phyloP scores from a whole-genome alignment of 2,329 filamentous ascomycete species.

The Colletotrichum orbiculare region DNA sequence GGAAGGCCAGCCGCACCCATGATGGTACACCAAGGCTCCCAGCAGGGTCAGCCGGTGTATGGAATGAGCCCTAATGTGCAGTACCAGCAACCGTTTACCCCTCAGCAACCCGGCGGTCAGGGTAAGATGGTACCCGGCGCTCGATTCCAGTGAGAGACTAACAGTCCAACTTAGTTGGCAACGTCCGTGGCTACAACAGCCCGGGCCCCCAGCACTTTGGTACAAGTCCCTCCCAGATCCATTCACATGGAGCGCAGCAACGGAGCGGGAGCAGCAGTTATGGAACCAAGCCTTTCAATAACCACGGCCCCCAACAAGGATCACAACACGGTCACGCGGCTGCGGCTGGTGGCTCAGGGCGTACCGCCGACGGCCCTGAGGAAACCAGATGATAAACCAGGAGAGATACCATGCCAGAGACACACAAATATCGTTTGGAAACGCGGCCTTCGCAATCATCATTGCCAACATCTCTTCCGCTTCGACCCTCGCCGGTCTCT shows the following conservation, averaged over 20 bases:
- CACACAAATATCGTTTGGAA: constrained; percentile 16
- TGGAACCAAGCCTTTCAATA: constrained; percentile 60
- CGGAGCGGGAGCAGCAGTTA: constrained; percentile 68
- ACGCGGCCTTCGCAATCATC: background rate
- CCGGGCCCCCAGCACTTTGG: constrained; percentile 71
- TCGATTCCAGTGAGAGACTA: constrained; percentile 44
- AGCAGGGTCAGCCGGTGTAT: constrained; percentile 85
- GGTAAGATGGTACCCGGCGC: constrained; percentile 64
- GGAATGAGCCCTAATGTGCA: constrained; percentile 81
- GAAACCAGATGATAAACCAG: constrained; percentile 55
- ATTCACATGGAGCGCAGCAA: constrained; percentile 71
- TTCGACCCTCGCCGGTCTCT: background rate
- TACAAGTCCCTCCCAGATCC: constrained; percentile 72
- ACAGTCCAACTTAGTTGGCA: constrained; percentile 64
- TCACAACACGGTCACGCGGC: constrained; percentile 54
- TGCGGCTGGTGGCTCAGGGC: constrained; percentile 46
- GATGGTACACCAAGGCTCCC: constrained; percentile 95
- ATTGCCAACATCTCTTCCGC: constrained; percentile 13
- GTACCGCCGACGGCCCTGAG: constrained; percentile 53
- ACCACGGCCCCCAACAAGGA: constrained; percentile 46
- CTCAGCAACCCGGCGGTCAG: constrained; percentile 74
- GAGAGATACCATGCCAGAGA: constrained; percentile 24
- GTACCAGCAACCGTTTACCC: constrained; percentile 79
- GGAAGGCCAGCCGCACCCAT: constrained; percentile 82
- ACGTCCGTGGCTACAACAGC: constrained; percentile 70